These are phyloP conservation scores for Trichoderma erinaceum DNA, from an alignment of 495 filamentous ascomycete genomes.

Conservation along the genomic window DNA sequence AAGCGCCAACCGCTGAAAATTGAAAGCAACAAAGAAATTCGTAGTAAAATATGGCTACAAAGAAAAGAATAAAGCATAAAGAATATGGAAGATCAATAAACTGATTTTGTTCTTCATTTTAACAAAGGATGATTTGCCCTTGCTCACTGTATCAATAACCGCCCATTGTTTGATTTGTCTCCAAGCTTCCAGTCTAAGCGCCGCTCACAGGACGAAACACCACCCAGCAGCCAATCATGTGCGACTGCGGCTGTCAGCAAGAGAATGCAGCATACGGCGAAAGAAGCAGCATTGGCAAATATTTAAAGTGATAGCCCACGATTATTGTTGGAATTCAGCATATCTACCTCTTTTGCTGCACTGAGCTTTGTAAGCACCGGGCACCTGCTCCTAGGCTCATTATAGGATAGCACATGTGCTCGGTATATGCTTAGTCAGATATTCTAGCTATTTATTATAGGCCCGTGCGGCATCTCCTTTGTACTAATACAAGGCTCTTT, in stretches of 20 bases:
- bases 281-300: background rate
- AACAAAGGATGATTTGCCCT: background rate
- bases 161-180: background rate
- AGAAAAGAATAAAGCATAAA: background rate
- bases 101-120: background rate
- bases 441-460: no score
- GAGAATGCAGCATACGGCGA: background rate
- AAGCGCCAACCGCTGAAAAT: background rate
- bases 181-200: background rate
- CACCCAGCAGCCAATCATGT: background rate
- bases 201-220: background rate
- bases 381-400: no score
- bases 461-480: no score
- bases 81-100: background rate
- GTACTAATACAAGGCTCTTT: no score
- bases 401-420: no score
- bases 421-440: no score
- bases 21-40: background rate
- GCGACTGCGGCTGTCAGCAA: background rate
- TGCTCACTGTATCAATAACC: background rate
- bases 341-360: no score
- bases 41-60: background rate
- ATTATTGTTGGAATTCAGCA: no score
- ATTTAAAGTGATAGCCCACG: background rate
- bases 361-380: no score